phyloP scores from a whole-genome alignment of 305 asterid genomes.

The Caryopteris hybrid region DNA sequence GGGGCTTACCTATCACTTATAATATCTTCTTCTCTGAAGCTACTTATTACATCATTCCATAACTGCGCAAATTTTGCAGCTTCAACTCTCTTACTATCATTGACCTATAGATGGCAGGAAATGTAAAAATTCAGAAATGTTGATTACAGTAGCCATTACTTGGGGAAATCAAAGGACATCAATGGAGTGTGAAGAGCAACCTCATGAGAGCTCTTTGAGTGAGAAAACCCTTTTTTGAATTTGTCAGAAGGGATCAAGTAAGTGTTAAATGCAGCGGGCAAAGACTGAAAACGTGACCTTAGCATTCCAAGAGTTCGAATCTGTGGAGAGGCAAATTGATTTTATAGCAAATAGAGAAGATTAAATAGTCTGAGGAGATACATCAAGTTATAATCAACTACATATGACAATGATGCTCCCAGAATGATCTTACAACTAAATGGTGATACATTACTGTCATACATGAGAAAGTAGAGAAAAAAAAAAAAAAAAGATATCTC shows the following conservation, averaged over 20 bases:
- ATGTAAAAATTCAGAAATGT: constrained; percentile 14
- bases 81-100: constrained; percentile 81
- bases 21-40: constrained; percentile 99
- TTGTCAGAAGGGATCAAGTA: constrained; percentile 80
- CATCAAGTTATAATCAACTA: constrained; percentile 1
- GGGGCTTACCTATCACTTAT: constrained; percentile 83
- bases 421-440: constrained; percentile 22
- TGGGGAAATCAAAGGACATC: constrained; percentile 23
- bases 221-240: constrained; percentile 61
- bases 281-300: constrained; percentile 93
- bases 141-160: neutral
- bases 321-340: constrained; percentile 40
- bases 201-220: constrained; percentile 65
- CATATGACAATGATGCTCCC: neutral
- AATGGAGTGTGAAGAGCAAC: constrained; percentile 33
- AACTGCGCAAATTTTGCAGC: constrained; percentile 96
- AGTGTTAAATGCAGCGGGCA: constrained; percentile 96
- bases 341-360: constrained; percentile 17
- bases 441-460: neutral
- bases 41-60: constrained; percentile 95
- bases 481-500: neutral
- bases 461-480: too few species aligned
- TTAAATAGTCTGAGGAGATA: constrained; percentile 6
- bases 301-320: constrained; percentile 96
- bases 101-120: constrained; percentile 41